Base-by-base conservation (phyloP, 1,284 basidiomycete species). In the Ceratobasidium sp. region DNA sequence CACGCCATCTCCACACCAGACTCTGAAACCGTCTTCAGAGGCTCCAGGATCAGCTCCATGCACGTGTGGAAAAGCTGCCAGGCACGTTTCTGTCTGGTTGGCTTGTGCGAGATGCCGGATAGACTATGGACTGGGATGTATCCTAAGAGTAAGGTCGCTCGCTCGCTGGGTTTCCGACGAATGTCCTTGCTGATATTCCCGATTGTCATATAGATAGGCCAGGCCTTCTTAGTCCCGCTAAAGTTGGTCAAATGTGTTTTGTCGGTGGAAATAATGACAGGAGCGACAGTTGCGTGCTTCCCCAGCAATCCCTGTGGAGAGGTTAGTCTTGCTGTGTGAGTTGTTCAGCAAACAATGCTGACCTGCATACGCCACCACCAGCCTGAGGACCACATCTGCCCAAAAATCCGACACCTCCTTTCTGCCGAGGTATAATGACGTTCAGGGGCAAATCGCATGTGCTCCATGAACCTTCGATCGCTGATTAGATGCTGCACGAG, bases 11-110 rank as follows among this genome's bases (percentile, higher is more conserved):
- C 48, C 0, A 67, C 25, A 8, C 64, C 69, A 14, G n/a, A 30
- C 21, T 4, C 11, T 2, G 58, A 69, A 7, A 23, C 33, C 23
- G 23, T 30, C 23, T 46, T 46, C n/a, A 75, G 40, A n/a, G 53
- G 73, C 40, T 73, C 30, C 16, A 73, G 49, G 38, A 74, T 36
- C 16, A 56, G 18, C 14, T 56, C 48, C 38, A 72, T 51, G 49
- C 75, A 75, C 0, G 18, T 70, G 46, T 75, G 74, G 23, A 73
- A 75, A 12, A 73, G 40, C 48, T 25, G 63, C 58, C 58, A 60
- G 6, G 12, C 7, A n/a, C 42, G n/a, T 8, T 49, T 11, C 48
- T 23, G 18, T 21, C 21, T 23, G 4, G 5, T 21, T 1, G 33
- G 3, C n/a, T 18, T 7, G 7, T 60, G 5, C 6, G 38, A n/a